Evolutionary conservation across 2,329 filamentous ascomycete genomes (phyloP).

Genomic region (Ceratocystis albifundus): DNA sequence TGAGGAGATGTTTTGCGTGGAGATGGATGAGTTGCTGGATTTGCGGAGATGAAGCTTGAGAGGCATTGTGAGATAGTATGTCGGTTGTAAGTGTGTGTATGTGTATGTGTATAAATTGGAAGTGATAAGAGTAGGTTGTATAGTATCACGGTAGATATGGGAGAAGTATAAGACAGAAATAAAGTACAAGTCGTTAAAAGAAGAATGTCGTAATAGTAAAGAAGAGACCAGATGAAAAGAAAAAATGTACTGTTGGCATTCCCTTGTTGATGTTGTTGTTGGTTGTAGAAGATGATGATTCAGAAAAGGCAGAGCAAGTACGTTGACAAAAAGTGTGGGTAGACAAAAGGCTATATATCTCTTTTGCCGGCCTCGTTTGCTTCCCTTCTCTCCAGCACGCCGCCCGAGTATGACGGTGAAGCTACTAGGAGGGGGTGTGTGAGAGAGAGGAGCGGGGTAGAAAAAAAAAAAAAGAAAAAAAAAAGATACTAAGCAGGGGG

Average conservation of each 20-base stretch:
- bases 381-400: not conserved
- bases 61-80: slow-evolving; percentile 15
- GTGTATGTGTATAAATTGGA: not conserved
- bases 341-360: slow-evolving; percentile 7
- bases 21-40: slow-evolving; percentile 19
- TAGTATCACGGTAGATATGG: not conserved
- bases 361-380: not conserved
- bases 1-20: slow-evolving; percentile 17
- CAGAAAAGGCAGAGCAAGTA: not conserved
- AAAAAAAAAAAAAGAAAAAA: not conserved
- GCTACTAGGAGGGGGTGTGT: not conserved
- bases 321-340: not conserved
- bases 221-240: slow-evolving; percentile 1
- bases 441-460: not conserved
- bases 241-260: not conserved
- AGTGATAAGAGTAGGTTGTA: not conserved
- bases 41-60: slow-evolving; percentile 19
- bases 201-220: not conserved
- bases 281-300: not conserved
- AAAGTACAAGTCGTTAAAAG: slow-evolving; percentile 1
- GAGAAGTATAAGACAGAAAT: not conserved
- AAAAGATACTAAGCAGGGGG: not conserved
- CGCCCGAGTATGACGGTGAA: slow-evolving; percentile 5
- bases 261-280: not conserved
- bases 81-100: not conserved